Conservation (phyloP, 108 stramenopile species). For the Discostella pseudostelligera region DNA sequence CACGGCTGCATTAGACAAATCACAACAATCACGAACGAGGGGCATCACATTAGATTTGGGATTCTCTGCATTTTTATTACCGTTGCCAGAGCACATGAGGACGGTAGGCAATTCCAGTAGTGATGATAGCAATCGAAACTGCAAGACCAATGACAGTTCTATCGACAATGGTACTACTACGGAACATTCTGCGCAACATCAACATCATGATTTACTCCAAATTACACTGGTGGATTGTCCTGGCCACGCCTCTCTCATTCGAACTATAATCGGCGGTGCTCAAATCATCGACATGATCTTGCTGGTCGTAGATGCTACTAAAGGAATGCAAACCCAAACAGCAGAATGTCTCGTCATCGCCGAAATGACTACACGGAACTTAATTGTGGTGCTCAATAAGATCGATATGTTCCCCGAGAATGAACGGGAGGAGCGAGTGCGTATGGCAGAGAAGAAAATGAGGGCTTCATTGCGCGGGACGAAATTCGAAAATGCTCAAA, state of each 20-base stretch:
- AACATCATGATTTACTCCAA: conserved; percentile 59
- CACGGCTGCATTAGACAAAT: conserved; percentile 98
- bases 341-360: conserved; percentile 98
- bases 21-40: conserved; percentile 89
- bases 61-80: conserved; percentile 90
- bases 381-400: conserved; percentile 93
- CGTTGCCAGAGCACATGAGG: conserved; percentile 68
- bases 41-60: conserved; percentile 99
- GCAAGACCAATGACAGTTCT: conserved; percentile 13
- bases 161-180: conserved; percentile 14
- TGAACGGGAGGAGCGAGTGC: conserved; percentile 63
- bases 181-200: conserved; percentile 19
- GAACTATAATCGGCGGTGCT: conserved; percentile 98
- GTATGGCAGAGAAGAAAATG: conserved; percentile 64
- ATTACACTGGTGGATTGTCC: conserved; percentile 98
- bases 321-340: conserved; percentile 99
- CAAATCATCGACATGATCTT: conserved; percentile 97
- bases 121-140: conserved; percentile 3
- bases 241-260: conserved; percentile 96
- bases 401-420: conserved; percentile 82
- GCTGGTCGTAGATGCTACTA: conserved; percentile 95
- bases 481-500: conserved; percentile 73
- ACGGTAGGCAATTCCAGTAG: conserved; percentile 16
- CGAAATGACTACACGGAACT: conserved; percentile 86
- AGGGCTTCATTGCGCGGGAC: conserved; percentile 57